A percentile compares a stretch with the other conserved stretches of the same genome.
phyloP scores from a whole-genome alignment of 495 filamentous ascomycete genomes.

The Aspergillus affinis region DNA sequence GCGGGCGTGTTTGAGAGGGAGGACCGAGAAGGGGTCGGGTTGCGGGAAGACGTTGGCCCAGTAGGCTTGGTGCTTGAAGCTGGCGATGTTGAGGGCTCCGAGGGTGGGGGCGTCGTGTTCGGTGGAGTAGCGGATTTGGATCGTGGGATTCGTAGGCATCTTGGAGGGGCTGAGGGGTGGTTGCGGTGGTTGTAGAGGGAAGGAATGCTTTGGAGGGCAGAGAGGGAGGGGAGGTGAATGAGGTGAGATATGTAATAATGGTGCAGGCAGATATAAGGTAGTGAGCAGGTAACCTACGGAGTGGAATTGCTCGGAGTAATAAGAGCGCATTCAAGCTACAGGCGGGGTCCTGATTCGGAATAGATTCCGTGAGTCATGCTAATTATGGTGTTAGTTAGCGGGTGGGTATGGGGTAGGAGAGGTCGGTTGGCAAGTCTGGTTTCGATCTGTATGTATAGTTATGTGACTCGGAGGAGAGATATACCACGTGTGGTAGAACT shows the following conservation, averaged over 20 bases:
- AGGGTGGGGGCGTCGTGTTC: conserved; percentile 14
- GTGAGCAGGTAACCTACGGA: too few species aligned
- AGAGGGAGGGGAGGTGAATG: too few species aligned
- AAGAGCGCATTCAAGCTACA: neutral
- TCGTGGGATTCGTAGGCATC: neutral
- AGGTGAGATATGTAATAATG: too few species aligned
- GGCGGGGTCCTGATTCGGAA: neutral
- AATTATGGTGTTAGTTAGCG: neutral
- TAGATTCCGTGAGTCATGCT: neutral
- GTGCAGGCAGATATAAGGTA: too few species aligned
- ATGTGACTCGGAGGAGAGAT: too few species aligned
- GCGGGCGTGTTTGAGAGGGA: conserved; percentile 13
- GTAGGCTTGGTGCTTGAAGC: conserved; percentile 14
- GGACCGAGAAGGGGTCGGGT: neutral
- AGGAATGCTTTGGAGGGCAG: too few species aligned
- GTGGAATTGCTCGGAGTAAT: neutral
- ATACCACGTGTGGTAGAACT: too few species aligned
- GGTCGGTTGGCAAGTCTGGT: too few species aligned
- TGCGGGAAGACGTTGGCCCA: conserved; percentile 15
- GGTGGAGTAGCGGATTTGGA: conserved; percentile 18
- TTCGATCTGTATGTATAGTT: too few species aligned
- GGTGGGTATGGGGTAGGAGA: too few species aligned
- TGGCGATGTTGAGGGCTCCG: conserved; percentile 18
- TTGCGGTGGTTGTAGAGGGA: too few species aligned
- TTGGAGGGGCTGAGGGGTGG: neutral